phyloP scores from a whole-genome alignment of 2,329 filamentous ascomycete genomes.

The Clarireedia sp. region DNA sequence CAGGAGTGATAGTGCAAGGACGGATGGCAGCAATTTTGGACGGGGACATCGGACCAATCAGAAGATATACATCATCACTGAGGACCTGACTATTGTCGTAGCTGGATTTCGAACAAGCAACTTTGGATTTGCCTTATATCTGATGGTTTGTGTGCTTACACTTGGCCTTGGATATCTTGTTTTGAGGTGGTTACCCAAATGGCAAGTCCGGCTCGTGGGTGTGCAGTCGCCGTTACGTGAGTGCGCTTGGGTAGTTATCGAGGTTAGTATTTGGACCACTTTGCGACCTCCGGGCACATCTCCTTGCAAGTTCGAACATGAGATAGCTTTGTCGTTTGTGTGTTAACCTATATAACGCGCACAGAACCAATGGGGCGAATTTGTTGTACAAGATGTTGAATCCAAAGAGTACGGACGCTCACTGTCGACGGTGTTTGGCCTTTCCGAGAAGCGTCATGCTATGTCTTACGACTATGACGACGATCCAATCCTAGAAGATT shows the following conservation, averaged over 20 bases:
- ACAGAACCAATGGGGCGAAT: constrained; percentile 91
- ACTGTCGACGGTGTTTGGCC: constrained; percentile 58
- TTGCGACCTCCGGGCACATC: background rate
- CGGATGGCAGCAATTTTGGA: constrained; percentile 54
- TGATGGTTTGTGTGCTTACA: constrained; percentile 61
- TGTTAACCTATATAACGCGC: constrained; percentile 26
- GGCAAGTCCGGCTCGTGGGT: constrained; percentile 73
- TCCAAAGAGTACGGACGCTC: constrained; percentile 45
- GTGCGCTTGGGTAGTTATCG: constrained; percentile 87
- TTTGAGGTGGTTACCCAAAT: constrained; percentile 82
- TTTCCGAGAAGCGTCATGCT: constrained; percentile 50
- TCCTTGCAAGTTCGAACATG: background rate
- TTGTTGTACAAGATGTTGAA: constrained; percentile 65
- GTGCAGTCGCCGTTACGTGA: constrained; percentile 58
- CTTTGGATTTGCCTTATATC: constrained; percentile 61
- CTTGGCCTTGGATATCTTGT: constrained; percentile 75
- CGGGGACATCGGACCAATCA: constrained; percentile 64
- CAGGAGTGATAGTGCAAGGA: constrained; percentile 61
- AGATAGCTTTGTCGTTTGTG: constrained; percentile 1
- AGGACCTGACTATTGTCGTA: constrained; percentile 89
- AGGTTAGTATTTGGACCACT: constrained; percentile 42
- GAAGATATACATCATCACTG: constrained; percentile 86
- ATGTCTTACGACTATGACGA: constrained; percentile 60
- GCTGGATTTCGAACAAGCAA: constrained; percentile 79
- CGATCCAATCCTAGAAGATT: constrained; percentile 66